These are phyloP conservation scores for Aureobasidium lini DNA, from an alignment of 2,329 filamentous ascomycete species.

Conservation along the genomic window DNA sequence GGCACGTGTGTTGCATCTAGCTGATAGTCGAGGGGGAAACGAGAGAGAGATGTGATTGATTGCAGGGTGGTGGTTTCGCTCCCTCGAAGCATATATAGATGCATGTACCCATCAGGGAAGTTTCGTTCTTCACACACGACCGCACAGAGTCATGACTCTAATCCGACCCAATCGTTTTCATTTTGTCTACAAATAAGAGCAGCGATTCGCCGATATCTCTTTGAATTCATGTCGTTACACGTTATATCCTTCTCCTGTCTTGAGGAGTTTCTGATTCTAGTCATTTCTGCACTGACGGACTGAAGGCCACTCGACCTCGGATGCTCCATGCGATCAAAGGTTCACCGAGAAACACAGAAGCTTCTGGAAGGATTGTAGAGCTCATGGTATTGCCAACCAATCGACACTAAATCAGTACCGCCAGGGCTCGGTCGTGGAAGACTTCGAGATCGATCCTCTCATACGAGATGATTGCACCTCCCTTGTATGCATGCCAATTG, in stretches of 20 bases:
- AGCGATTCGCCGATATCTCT: background rate
- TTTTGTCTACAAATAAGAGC: background rate
- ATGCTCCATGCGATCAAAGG: too few relatives aligned
- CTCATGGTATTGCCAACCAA: too few relatives aligned
- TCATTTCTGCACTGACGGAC: too few relatives aligned
- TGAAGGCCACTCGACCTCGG: too few relatives aligned
- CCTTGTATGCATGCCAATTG: too few relatives aligned
- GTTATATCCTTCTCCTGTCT: background rate
- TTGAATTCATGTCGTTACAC: background rate
- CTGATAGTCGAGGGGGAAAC: background rate
- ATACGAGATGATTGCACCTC: too few relatives aligned
- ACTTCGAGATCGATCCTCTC: too few relatives aligned
- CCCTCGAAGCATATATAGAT: background rate
- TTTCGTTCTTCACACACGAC: background rate
- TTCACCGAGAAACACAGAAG: too few relatives aligned
- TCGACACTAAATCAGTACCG: too few relatives aligned
- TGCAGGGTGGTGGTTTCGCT: background rate
- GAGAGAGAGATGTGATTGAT: background rate
- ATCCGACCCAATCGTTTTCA: background rate
- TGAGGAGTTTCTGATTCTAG: background rate
- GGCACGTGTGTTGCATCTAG: background rate
- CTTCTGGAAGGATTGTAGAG: too few relatives aligned
- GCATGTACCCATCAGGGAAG: background rate
- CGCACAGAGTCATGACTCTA: background rate
- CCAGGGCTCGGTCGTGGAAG: too few relatives aligned